Conservation (phyloP, 257 asterid species). For the Fraxinus excelsior region DNA sequence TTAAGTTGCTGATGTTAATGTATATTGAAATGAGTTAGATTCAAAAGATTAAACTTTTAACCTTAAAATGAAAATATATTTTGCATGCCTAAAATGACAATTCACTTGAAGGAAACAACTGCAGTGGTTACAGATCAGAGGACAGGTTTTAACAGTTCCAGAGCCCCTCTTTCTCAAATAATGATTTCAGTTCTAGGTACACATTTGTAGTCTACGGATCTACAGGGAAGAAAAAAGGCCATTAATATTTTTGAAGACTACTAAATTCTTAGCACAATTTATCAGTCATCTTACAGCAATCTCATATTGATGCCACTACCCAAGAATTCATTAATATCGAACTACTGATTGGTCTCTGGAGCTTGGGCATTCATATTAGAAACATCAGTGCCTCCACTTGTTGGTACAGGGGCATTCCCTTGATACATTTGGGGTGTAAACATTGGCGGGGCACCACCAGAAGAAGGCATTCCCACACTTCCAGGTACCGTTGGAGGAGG, state of each 20-base stretch:
- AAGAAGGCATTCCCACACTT: constrained; percentile 51
- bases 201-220: constrained; percentile 22
- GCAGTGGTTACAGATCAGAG: not conserved
- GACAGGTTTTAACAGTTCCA: not conserved
- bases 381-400: constrained; percentile 47
- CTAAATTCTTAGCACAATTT: constrained; percentile 30
- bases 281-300: constrained; percentile 17
- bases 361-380: constrained; percentile 43
- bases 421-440: constrained; percentile 66
- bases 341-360: constrained; percentile 50
- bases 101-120: not conserved
- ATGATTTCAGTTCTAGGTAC: not conserved
- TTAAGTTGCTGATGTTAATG: too few species aligned
- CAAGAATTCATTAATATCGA: constrained; percentile 15
- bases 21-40: too few species aligned
- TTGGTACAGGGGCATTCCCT: constrained; percentile 48
- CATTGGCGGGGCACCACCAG: constrained; percentile 48
- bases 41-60: not conserved
- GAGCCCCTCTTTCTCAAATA: not conserved
- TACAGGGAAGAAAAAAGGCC: not conserved
- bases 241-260: constrained; percentile 9
- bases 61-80: too few species aligned
- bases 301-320: constrained; percentile 11
- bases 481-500: constrained; percentile 66
- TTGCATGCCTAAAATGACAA: not conserved